Evolutionary conservation across 2,329 filamentous ascomycete species (phyloP), one percentile per base, ranked within the genome.

Genomic region (Ophiostoma populinum): DNA sequence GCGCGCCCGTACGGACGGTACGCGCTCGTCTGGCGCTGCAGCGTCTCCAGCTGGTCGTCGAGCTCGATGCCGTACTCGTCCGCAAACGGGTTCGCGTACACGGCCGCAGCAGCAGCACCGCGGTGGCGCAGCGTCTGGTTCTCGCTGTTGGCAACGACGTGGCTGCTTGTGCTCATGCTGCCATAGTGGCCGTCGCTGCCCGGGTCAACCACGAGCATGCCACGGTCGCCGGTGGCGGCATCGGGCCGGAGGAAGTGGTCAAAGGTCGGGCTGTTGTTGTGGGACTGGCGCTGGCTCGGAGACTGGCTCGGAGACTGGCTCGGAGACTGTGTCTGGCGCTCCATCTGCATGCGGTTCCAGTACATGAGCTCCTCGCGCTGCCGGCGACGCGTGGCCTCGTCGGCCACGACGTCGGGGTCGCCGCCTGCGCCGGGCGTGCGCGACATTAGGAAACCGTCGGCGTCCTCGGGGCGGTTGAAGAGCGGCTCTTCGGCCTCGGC

Each of bases 381-480:
- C 39, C 68, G 58, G 43, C 65, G 63, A 35, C 66, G 62, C 16
- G 62, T 67, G 43, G 70, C 72, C 34, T 75, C 70, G 44, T 77
- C 72, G 37, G 70, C 71, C 22, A 74, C 71, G 16, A 75, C 62
- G 12, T 59, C 65, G 2, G 55, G 48, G 21, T 65, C 58, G 34
- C 45, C 44, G 15, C 51, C 55, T 2, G 32, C n/a, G 2, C 12
- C 10, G 26, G 32, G n/a, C 18, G 56, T 55, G n/a, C 60, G 55
- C 7, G 68, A 70, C 45, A 63, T 55, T 37, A 74, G 48, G 47
- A 76, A 76, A 7, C 70, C 72, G 36, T 75, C 64, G 38, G 71
- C 71, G 51, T 77, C 72, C 49, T 77, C 72, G 34, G 72, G 72
- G 10, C 72, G 58, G 49, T 77, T 77, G 52, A 75, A 75, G 19